Percentiles rank a stretch among this genome's conserved stretches.
phyloP scores from a whole-genome alignment of 169 alveolate genomes.

The Perkinsus olseni region DNA sequence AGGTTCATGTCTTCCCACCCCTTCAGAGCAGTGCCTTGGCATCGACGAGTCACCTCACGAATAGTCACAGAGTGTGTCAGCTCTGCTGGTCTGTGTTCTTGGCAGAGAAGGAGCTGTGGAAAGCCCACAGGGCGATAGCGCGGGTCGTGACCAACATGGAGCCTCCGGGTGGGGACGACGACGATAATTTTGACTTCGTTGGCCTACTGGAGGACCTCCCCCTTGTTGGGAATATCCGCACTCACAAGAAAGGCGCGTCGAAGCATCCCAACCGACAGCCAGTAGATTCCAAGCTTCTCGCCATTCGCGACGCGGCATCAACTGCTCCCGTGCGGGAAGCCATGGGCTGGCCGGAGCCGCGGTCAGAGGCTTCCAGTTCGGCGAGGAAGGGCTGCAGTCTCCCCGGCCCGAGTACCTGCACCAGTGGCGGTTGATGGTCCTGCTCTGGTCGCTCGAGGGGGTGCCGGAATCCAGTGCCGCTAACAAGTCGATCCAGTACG shows the following conservation, averaged over 20 bases:
- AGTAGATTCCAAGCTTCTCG: neutral
- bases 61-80: neutral
- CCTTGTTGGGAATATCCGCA: neutral
- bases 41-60: neutral
- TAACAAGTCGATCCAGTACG: neutral
- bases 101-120: neutral
- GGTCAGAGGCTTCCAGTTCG: neutral
- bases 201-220: neutral
- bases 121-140: neutral
- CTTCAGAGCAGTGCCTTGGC: neutral
- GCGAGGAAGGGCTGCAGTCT: neutral
- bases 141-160: neutral
- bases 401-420: neutral
- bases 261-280: neutral
- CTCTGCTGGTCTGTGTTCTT: neutral
- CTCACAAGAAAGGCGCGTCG: neutral
- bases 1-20: neutral
- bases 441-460: neutral
- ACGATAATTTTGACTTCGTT: neutral
- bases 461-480: neutral
- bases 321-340: neutral
- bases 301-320: neutral
- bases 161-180: neutral
- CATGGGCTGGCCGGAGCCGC: neutral
- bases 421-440: neutral